A percentile compares a stretch with the other conserved stretches of the same genome.
phyloP scores from a whole-genome alignment of 306 rosid genomes.

The Pueraria montana region DNA sequence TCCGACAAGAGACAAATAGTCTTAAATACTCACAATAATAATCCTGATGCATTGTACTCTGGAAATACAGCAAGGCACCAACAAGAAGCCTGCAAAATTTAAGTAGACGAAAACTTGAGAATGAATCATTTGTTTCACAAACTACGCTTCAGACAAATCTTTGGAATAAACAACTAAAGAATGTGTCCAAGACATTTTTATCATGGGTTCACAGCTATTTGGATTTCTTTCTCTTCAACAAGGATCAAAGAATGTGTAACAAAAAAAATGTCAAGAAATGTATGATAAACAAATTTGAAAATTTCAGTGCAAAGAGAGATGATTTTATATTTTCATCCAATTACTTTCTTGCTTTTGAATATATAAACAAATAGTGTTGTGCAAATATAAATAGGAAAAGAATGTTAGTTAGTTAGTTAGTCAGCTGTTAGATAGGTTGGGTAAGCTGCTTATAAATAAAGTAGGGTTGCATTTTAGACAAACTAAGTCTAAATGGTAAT shows the following conservation, averaged over 20 bases:
- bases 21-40: slow-evolving; percentile 64
- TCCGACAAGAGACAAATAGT: slow-evolving; percentile 85
- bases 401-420: not conserved
- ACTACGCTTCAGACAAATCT: slow-evolving; percentile 33
- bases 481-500: not conserved
- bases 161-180: slow-evolving; percentile 29
- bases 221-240: slow-evolving; percentile 39
- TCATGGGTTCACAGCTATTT: slow-evolving; percentile 4
- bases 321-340: slow-evolving; percentile 27
- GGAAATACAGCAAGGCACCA: slow-evolving; percentile 58
- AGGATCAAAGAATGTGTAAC: not conserved
- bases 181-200: slow-evolving; percentile 24
- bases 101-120: slow-evolving; percentile 36
- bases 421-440: not conserved
- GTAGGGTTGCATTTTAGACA: not conserved
- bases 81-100: slow-evolving; percentile 79
- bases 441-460: not conserved
- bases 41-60: slow-evolving; percentile 47
- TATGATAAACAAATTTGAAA: slow-evolving; percentile 27
- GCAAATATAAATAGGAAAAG: not conserved
- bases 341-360: slow-evolving; percentile 21
- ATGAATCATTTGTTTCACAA: slow-evolving; percentile 28
- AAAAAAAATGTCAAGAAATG: not conserved
- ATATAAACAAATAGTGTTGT: not conserved
- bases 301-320: slow-evolving; percentile 9